These are phyloP conservation scores for Aaosphaeria arxii DNA, from an alignment of 2,329 filamentous ascomycete genomes.

Conservation along the genomic window DNA sequence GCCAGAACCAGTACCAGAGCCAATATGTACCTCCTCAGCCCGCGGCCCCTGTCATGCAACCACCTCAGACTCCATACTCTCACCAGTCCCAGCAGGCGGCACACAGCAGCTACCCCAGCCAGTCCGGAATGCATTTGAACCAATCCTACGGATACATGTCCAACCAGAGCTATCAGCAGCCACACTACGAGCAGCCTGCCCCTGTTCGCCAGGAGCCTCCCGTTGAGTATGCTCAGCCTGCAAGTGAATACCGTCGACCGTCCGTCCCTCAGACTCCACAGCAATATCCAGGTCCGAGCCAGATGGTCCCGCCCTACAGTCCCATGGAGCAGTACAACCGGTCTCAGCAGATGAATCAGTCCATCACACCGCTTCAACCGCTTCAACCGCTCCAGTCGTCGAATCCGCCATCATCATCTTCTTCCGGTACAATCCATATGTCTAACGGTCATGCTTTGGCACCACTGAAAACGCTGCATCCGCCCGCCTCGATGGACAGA, in stretches of 20 bases:
- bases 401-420: conserved; percentile 26
- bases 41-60: conserved; percentile 37
- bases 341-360: conserved; percentile 35
- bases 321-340: conserved; percentile 37
- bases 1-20: conserved; percentile 32
- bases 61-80: conserved; percentile 31
- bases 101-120: conserved; percentile 29
- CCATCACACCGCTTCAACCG: conserved; percentile 3
- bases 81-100: conserved; percentile 17
- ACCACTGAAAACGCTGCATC: conserved; percentile 41
- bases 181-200: conserved; percentile 37
- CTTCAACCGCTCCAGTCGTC: conserved; percentile 32
- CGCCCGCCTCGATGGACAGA: conserved; percentile 29
- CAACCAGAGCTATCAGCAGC: conserved; percentile 32
- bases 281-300: conserved; percentile 34
- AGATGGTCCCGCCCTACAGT: conserved; percentile 33
- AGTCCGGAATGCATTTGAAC: conserved; percentile 33
- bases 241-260: conserved; percentile 39
- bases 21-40: conserved; percentile 31
- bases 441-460: conserved; percentile 38
- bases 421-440: conserved; percentile 24
- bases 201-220: conserved; percentile 36
- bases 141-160: conserved; percentile 41
- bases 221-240: conserved; percentile 36
- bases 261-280: conserved; percentile 35